phyloP scores from a whole-genome alignment of 148 eudicot genomes.

The Cornus florida region DNA sequence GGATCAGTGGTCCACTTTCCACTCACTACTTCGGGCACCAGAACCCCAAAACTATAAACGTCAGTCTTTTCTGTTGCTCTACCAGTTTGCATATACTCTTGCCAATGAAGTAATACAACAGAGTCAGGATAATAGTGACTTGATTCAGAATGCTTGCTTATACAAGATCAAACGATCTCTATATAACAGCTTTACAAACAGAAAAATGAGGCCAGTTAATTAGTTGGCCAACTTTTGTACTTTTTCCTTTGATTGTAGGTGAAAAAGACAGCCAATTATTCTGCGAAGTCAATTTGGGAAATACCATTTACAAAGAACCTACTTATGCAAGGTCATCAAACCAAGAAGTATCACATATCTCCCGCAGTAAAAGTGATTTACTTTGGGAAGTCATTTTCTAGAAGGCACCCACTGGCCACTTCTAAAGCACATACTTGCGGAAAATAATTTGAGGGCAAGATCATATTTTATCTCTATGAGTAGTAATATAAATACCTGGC shows the following conservation, averaged over 20 bases:
- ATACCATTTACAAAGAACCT: not conserved
- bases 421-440: not conserved
- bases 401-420: not conserved
- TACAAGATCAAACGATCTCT: not conserved
- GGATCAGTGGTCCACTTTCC: conserved; percentile 98
- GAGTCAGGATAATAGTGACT: conserved; percentile 1
- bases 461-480: not conserved
- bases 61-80: conserved; percentile 98
- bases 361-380: not conserved
- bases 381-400: too few relatives aligned
- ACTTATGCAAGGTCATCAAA: not conserved
- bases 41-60: conserved; percentile 24
- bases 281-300: too few relatives aligned
- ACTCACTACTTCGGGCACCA: conserved; percentile 81
- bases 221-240: too few relatives aligned
- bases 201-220: not conserved
- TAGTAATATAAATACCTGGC: too few relatives aligned
- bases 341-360: not conserved
- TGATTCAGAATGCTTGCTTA: not conserved
- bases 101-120: conserved; percentile 14
- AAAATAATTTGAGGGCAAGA: too few relatives aligned
- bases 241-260: too few relatives aligned
- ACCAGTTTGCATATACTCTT: conserved; percentile 99
- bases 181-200: not conserved
- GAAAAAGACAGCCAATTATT: too few relatives aligned